Base-by-base conservation (phyloP, 1,139 yeast genomes). In the Meyerozyma carpophila region DNA sequence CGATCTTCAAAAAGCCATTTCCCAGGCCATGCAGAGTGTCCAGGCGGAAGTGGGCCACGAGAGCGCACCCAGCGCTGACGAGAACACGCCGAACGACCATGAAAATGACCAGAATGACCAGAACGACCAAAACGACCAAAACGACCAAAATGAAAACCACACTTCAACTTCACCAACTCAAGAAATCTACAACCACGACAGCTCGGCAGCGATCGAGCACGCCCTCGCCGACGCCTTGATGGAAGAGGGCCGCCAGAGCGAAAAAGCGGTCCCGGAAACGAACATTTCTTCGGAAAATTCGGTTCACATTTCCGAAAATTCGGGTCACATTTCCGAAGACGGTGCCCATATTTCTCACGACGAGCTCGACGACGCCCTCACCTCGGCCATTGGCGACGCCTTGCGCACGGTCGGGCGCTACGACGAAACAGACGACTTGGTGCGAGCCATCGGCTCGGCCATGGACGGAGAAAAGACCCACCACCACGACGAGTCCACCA, bases 301-400 rank as follows among this genome's bases (percentile, higher is more conserved):
- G 3, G 40, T 21, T n/a, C 34, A 24, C 31, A 26, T 5, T 37
- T 39, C 10, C 45, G 46, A 45, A 14, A 51, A 48, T 18, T 27
- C 36, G 8, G 46, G 50, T 25, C 53, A 55, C 5, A 56, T 16
- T 3, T 8, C 21, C 20, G 16, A 32, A n/a, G 7, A 4, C 6
- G 4, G 7, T 14, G 40, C 21, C 13, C 34, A 24, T 34, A 26
- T 5, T 37, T 39, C 10, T 5, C 56, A 54, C 21, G 52, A 47
- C 16, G 60, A 58, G 20, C 55, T 54, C 25, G 59, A 58, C 11
- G 50, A 50, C 25, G 59, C 60, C 1, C 54, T 55, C 36, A 46
- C 48, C 28, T 39, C 50, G 3, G 45, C 53, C n/a, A 37, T 36
- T 9, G 39, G 18, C 6, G 37, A 34, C 21, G 37, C 37, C 21